phyloP scores from a whole-genome alignment of 345 rosid genomes.

The Eucalyptus caleyi region DNA sequence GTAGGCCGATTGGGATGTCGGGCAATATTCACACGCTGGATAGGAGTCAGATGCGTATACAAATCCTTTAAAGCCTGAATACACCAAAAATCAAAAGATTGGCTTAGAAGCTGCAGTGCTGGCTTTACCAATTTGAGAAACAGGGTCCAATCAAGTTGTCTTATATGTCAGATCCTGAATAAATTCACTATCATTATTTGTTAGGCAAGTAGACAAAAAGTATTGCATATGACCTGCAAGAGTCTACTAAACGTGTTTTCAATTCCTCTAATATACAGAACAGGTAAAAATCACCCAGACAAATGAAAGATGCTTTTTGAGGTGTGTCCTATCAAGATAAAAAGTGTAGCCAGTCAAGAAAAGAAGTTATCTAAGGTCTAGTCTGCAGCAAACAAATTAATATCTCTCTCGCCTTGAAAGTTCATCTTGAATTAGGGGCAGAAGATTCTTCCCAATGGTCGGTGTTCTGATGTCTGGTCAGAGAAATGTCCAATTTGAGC shows the following conservation, averaged over 20 bases:
- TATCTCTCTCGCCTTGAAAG: not conserved
- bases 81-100: not conserved
- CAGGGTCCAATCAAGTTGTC: not conserved
- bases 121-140: not conserved
- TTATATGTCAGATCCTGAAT: not conserved
- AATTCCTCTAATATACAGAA: not conserved
- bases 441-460: not conserved
- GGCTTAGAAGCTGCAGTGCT: not conserved
- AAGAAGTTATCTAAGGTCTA: not conserved
- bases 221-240: not conserved
- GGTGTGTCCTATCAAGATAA: not conserved
- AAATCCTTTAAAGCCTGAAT: constrained; percentile 75
- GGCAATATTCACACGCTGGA: constrained; percentile 90
- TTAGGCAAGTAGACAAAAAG: not conserved
- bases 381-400: not conserved
- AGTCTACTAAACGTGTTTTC: not conserved
- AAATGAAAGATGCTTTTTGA: not conserved
- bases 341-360: not conserved
- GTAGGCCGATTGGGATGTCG: constrained; percentile 97
- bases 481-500: not conserved
- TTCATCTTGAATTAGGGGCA: not conserved
- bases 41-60: constrained; percentile 72
- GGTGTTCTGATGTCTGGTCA: not conserved
- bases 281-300: not conserved
- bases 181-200: not conserved